phyloP scores from a whole-genome alignment of 495 filamentous ascomycete species.

The Penicillium bialowiezense region DNA sequence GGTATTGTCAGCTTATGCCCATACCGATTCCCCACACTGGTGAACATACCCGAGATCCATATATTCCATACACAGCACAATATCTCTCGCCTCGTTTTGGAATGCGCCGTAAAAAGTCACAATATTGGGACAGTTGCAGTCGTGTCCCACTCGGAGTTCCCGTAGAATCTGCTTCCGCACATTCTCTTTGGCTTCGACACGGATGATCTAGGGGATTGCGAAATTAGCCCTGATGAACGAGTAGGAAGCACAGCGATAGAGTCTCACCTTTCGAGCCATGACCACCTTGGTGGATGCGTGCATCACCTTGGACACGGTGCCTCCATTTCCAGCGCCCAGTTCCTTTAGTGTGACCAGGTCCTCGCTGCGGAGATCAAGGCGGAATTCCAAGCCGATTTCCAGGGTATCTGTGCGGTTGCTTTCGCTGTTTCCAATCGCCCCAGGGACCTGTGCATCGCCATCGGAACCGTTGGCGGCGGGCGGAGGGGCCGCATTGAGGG shows the following conservation, averaged over 20 bases:
- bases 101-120: constrained; percentile 98
- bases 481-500: constrained; percentile 68
- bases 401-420: constrained; percentile 70
- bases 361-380: constrained; percentile 85
- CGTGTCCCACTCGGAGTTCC: constrained; percentile 96
- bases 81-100: constrained; percentile 90
- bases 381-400: constrained; percentile 96
- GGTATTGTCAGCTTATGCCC: constrained; percentile 12
- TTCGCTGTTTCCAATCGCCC: constrained; percentile 56
- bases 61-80: constrained; percentile 99
- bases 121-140: constrained; percentile 94
- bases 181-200: constrained; percentile 95
- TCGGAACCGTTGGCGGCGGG: constrained; percentile 53
- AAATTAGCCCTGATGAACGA: constrained; percentile 8
- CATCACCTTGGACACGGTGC: constrained; percentile 95
- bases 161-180: constrained; percentile 93
- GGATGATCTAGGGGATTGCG: constrained; percentile 69
- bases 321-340: constrained; percentile 92
- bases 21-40: background rate
- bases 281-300: constrained; percentile 91
- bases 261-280: constrained; percentile 91
- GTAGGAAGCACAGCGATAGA: background rate
- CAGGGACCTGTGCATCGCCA: constrained; percentile 57
- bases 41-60: constrained; percentile 92
- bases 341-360: constrained; percentile 92